Evolutionary conservation across 768 basidiomycete genomes (phyloP), one percentile per base, ranked within the genome.

Genomic region (Pleurotus tuber-regium): DNA sequence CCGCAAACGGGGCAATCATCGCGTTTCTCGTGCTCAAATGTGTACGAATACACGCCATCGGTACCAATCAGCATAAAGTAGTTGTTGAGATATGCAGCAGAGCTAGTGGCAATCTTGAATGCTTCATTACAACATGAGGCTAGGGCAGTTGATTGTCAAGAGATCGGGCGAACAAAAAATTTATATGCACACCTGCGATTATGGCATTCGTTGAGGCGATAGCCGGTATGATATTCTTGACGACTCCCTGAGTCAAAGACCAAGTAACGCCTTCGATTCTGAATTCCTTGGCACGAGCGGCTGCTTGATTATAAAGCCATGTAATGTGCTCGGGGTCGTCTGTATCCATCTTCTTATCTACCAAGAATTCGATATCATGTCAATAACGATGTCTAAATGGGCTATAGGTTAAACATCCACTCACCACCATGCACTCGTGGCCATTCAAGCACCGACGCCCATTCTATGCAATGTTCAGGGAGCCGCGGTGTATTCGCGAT

Each of bases 21-120:
- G 30, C 93, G 87, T 62, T 84, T 86, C 72, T 98, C 92, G 63
- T 96, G 90, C 70, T 97, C 86, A 63, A 98, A 99, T 0, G 97
- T 98, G 70, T 90, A 95, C 2, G 96, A 94, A 70, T 99, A 99
- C 8, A 98, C 82, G 19, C 92, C 89, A 47, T 98, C 94, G 7
- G 93, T 98, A 28, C 97, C 97, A 54, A 95, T 93, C 51, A 98
- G 80, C 94, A 98, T 93, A 70, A 98, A 97, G 66, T 98, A 99
- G 66, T 98, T 98, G 70, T 96, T 90, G 50, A 99, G 76, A 64
- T 86, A 96, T 4, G 94, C 92, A 0, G 95, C 96, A 19, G 91
- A 92, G 57, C 86, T 91, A 0, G 97, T 98, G 19, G 92, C 95
- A 53, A 99, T 92, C 71, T 99, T 99, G 77, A 99, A 96, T 12